Percentiles rank a stretch among this genome's conserved stretches.
Conservation (phyloP, 257 asterid genomes). For the Solanum megistacrolobum region DNA sequence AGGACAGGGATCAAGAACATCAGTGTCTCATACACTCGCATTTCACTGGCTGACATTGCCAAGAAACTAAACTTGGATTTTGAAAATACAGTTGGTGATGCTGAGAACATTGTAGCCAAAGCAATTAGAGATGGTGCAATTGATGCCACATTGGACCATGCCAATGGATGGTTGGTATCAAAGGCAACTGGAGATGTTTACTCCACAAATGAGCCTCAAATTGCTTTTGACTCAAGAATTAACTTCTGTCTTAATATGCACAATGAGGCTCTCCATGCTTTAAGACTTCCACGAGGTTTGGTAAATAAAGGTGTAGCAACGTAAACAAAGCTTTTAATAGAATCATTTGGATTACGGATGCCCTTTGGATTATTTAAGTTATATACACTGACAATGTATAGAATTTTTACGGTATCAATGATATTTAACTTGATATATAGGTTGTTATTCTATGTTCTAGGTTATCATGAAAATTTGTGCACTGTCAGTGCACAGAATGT, state of each 20-base stretch:
- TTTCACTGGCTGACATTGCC: conserved; percentile 55
- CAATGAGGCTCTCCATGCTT: conserved; percentile 69
- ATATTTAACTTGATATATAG: neutral
- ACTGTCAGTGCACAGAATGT: neutral
- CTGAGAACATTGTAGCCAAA: conserved; percentile 59
- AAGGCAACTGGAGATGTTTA: conserved; percentile 70
- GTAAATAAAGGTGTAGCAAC: conserved; percentile 60
- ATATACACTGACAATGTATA: neutral
- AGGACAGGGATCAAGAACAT: conserved; percentile 64
- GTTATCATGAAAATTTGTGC: neutral
- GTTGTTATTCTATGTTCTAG: neutral
- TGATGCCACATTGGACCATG: conserved; percentile 66
- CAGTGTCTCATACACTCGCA: conserved; percentile 58
- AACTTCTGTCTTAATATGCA: conserved; percentile 71
- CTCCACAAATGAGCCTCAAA: conserved; percentile 72
- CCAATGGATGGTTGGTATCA: conserved; percentile 65
- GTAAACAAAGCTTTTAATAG: conserved; percentile 31
- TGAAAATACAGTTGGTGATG: conserved; percentile 51
- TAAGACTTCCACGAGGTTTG: conserved; percentile 56
- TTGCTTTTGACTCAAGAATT: conserved; percentile 62
- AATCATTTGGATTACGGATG: neutral
- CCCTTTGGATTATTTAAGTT: neutral
- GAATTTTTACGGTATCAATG: neutral
- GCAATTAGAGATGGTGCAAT: conserved; percentile 76
- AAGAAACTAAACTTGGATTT: conserved; percentile 63